Evolutionary conservation across 1,284 basidiomycete species (phyloP).

Genomic region (Ustilago sp.): DNA sequence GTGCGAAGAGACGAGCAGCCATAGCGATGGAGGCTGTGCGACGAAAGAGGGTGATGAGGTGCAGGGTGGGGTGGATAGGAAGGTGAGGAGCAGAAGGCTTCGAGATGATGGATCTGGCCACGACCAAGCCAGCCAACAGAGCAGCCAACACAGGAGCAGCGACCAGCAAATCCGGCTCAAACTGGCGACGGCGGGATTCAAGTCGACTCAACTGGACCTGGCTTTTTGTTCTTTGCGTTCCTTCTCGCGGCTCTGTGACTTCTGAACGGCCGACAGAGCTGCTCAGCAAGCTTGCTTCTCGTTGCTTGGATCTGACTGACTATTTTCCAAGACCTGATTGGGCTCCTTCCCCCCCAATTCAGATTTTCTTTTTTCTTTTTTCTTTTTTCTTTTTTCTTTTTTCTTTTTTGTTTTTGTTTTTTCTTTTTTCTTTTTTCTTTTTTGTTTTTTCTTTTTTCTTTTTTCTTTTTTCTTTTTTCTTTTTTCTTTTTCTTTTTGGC

Average conservation of each 20-base stretch:
- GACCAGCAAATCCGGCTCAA: background rate
- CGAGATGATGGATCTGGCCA: conserved; percentile 19
- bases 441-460: too few relatives aligned
- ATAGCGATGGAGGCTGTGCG: conserved; percentile 42
- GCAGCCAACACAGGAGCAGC: background rate
- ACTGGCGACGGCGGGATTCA: conserved; percentile 2
- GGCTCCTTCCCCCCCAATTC: conserved; percentile 10
- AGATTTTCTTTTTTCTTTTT: background rate
- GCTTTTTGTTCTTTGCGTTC: conserved; percentile 32
- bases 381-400: too few relatives aligned
- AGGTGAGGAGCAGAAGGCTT: conserved; percentile 2
- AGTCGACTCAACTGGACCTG: background rate
- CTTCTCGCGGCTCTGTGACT: conserved; percentile 12
- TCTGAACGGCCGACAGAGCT: conserved; percentile 11
- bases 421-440: background rate
- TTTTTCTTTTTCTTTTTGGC: background rate
- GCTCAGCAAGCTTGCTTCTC: background rate
- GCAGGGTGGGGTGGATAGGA: conserved; percentile 12
- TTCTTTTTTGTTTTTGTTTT: background rate
- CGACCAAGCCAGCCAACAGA: background rate
- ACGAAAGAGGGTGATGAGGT: conserved; percentile 19
- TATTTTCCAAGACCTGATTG: conserved; percentile 38
- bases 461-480: too few relatives aligned
- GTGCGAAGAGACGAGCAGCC: conserved; percentile 58
- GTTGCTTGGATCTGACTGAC: conserved; percentile 16